Evolutionary conservation across 441 rosid genomes (phyloP).

Genomic region (Flueggea neowawraea): DNA sequence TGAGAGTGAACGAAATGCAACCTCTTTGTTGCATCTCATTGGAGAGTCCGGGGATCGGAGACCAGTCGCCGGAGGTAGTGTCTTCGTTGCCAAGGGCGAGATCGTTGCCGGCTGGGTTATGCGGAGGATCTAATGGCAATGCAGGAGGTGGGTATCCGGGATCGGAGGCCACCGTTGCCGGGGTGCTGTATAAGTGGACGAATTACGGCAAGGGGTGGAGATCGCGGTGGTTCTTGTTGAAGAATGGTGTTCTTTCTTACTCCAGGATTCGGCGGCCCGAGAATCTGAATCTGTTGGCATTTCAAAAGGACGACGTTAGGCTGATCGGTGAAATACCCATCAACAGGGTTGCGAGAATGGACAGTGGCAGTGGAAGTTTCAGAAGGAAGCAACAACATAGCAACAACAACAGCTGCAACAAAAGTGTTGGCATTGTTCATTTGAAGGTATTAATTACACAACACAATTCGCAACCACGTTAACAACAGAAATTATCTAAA

Average conservation of each 20-base stretch:
- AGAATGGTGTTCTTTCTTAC: constrained; percentile 77
- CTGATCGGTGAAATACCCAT: constrained; percentile 75
- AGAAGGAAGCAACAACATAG: constrained; percentile 40
- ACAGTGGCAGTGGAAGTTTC: constrained; percentile 40
- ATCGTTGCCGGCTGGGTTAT: constrained; percentile 57
- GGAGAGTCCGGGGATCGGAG: constrained; percentile 58
- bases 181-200: constrained; percentile 92
- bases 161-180: constrained; percentile 73
- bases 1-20: constrained; percentile 94
- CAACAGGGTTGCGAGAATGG: constrained; percentile 50
- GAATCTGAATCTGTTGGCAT: constrained; percentile 42
- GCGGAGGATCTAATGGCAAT: constrained; percentile 29
- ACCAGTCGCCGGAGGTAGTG: constrained; percentile 51
- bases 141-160: constrained; percentile 35
- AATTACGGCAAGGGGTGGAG: constrained; percentile 99
- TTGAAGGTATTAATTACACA: constrained; percentile 53
- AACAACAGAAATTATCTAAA: too few species aligned
- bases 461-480: too few species aligned
- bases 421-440: constrained; percentile 83
- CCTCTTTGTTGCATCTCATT: constrained; percentile 88
- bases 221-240: constrained; percentile 89
- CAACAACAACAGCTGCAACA: constrained; percentile 17
- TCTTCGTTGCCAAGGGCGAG: constrained; percentile 46
- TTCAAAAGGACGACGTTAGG: constrained; percentile 54
- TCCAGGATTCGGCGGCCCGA: constrained; percentile 79